Conservation (phyloP, 1,284 basidiomycete genomes). For the Boletus smithii region DNA sequence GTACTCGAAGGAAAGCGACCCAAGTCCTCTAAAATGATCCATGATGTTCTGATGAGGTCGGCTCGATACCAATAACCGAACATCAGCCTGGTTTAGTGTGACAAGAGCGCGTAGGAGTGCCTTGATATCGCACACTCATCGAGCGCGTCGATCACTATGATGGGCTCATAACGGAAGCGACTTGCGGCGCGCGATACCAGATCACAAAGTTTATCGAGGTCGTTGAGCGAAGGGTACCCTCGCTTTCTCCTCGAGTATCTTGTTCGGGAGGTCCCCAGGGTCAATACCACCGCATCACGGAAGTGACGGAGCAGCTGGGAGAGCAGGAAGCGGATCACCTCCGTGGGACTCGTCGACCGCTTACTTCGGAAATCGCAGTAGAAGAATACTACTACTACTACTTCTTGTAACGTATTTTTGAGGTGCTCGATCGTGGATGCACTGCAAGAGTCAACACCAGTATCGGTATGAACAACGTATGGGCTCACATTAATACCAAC, state of each 20-base stretch:
- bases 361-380: constrained; percentile 6
- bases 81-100: neutral
- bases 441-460: neutral
- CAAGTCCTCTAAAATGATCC: neutral
- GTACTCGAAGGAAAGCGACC: constrained; percentile 1
- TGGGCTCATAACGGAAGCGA: neutral
- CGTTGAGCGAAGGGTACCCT: neutral
- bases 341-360: neutral
- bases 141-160: constrained; percentile 6
- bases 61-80: constrained; percentile 4
- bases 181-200: neutral
- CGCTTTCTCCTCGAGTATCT: constrained; percentile 3
- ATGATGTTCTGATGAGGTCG: neutral
- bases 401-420: neutral
- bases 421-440: constrained; percentile 4
- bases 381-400: neutral
- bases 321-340: constrained; percentile 1
- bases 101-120: neutral
- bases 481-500: constrained; percentile 2
- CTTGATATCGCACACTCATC: constrained; percentile 6
- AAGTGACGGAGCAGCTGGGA: neutral
- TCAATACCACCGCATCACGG: neutral
- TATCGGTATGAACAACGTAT: too few relatives aligned
- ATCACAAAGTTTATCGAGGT: neutral
- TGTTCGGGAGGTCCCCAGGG: neutral